Evolutionary conservation across 148 eudicot genomes (phyloP), one percentile per base, ranked within the genome.

Genomic region (Rhododendron griersonianum): DNA sequence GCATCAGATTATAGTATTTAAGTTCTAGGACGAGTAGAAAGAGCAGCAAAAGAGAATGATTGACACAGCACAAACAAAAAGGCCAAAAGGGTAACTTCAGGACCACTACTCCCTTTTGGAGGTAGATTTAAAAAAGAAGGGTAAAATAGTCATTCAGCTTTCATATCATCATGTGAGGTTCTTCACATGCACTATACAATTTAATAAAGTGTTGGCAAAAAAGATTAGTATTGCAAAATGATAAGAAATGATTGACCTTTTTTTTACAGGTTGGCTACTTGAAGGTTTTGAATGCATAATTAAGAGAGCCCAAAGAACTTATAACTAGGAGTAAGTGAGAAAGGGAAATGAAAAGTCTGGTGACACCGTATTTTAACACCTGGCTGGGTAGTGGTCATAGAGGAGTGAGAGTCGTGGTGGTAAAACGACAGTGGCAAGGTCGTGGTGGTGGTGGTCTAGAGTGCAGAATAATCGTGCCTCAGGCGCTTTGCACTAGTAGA

Each of bases 91-190:
- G 11, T 63, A 78, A 87, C 90, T 90, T 90, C 65, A 85, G 74
- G 91, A 91, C 85, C 90, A 91, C 88, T 91, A 55, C 90, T 85
- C 86, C 84, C 51, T 86, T 88, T 87, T 83, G 87, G 88, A 83
- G 63, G 83, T 63, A 73, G 33, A 83, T 88, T 74, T 77, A 69
- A 84, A 41, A 2, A 81, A 86, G 78, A 30, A 65, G 73, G 21
- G 30, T 39, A 25, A 73, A 48, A 47, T 45, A 8, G 84, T 25
- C 55, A 84, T 84, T 87, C 71, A 67, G 57, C 83, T 81, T 81
- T 84, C 80, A 30, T 41, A 73, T 39, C 76, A 86, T 89, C 89
- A 83, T 87, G 83, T 59, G 86, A 79, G 81, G 88, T 80, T 86
- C 78, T 45, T 50, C 28, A 59, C 37, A 35, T 35, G 37, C 37